phyloP scores from a whole-genome alignment of 106 monocot species.

The Agapanthus africanus region DNA sequence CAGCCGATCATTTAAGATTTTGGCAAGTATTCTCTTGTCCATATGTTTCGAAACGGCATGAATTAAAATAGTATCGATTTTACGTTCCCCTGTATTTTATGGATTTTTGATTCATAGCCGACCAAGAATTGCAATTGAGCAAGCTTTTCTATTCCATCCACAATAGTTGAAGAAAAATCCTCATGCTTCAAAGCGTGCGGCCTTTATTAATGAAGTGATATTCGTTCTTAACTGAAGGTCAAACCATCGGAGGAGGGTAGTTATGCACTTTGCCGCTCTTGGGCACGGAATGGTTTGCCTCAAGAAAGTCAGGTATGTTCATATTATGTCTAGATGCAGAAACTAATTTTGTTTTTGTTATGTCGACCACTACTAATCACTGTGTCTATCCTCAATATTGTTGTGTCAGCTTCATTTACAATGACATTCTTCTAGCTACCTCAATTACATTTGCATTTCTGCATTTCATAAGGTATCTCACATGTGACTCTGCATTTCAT shows the following conservation, averaged over 20 bases:
- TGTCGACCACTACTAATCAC: background rate
- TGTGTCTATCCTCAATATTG: background rate
- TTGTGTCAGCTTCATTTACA: background rate
- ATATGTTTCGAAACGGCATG: too few relatives aligned
- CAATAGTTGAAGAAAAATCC: background rate
- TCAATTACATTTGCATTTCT: too few relatives aligned
- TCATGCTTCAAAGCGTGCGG: background rate
- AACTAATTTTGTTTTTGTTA: background rate
- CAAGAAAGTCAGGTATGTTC: slow-evolving; percentile 41
- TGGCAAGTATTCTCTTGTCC: too few relatives aligned
- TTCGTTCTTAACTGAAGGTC: slow-evolving; percentile 34
- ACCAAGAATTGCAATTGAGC: slow-evolving; percentile 3
- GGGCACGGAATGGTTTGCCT: slow-evolving; percentile 66
- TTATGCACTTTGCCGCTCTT: slow-evolving; percentile 67
- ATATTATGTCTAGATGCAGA: slow-evolving; percentile 3
- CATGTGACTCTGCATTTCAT: slow-evolving; percentile 8
- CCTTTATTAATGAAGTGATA: slow-evolving; percentile 2
- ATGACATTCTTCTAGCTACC: too few relatives aligned
- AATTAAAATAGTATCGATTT: too few relatives aligned
- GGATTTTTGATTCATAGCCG: too few relatives aligned
- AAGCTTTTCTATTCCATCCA: background rate
- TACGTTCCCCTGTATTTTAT: too few relatives aligned
- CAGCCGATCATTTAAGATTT: too few relatives aligned
- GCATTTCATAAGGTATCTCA: background rate
- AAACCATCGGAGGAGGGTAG: slow-evolving; percentile 35